Base-by-base conservation (phyloP, 495 filamentous ascomycete species). In the Sordaria brevicollis region DNA sequence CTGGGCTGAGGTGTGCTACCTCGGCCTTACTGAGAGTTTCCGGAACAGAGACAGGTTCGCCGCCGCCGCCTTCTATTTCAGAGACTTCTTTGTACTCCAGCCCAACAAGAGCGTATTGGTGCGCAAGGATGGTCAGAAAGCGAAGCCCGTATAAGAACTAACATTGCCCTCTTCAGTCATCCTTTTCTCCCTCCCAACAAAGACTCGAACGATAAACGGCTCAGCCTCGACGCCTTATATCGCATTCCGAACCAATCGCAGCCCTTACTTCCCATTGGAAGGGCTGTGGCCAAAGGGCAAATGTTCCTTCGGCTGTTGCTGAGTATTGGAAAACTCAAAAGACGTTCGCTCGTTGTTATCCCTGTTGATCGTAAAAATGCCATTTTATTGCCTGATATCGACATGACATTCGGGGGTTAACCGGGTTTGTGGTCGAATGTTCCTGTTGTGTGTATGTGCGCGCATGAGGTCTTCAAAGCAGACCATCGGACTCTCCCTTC, bases 401-500 rank as follows among this genome's bases (percentile, higher is more conserved):
- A 62, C 49, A 17, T 62, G 49, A 62, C 49, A 62, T 31, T 62
- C 25, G 5, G 13, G 49, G 13, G 5, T 10, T 21, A 29, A 62
- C 25, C 49, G 25, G 49, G 2, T 5, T 29, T 62, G 49, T 62
- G 29, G 49, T 62, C 15, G 13, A 7, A 31, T 31, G n/a, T 62
- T 21, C 25, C 49, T 62, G 49, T 6, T 33, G 13, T 29, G 25
- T 31, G 21, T 54, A 13, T 37, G 36, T 39, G 15, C 7, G 25
- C 43, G 49, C 49, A 62, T 33, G 8, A 31, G 11, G 34, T 38
- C 21, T 29, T 88, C 84, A 94, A 70, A 97, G 73, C 43, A 91
- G 85, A 17, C 96, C 96, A 81, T 99, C 94, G 36, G 84, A 88
- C 80, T 99, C 96, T 15, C 96, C 96, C 34, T 89, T 84, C 68